Base-by-base conservation (phyloP, 148 eudicot species). In the Bassia scoparia region DNA sequence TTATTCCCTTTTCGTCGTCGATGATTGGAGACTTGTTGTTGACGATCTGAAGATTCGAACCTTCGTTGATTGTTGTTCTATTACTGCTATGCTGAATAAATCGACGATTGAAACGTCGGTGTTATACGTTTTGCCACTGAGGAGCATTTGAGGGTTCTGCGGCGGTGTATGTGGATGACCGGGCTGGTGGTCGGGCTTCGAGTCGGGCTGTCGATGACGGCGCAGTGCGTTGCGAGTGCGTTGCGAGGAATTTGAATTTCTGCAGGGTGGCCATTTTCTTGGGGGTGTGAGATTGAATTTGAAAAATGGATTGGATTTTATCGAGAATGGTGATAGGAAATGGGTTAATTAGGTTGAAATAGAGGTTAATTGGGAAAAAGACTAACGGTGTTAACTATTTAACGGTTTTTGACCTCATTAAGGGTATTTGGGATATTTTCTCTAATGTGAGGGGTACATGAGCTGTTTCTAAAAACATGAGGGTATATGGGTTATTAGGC, bases 141-240 rank as follows among this genome's bases (percentile, higher is more conserved):
- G 93, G 26, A 94, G 81, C 98, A 94, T 3, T 97, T 87, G 59
- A 94, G 97, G 41, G 97, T 91, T 74, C 81, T 91, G 20, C 98
- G n/a, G 56, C 98, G 97, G 85, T 97, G 98, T 85, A 94, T 93
- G 76, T 89, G 97, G 67, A 94, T 79, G 23, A 91, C 89, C 0
- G 98, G 98, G 60, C 97, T 91, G 3, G 95, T 68, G 0, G 97
- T 82, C 1, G 98, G 97, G 76, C 91, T 88, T 4, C 90, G 85
- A 0, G 88, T 76, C 0, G 98, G 98, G 79, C 93, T 89, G 3
- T 85, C 86, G 34, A 90, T 78, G 1, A 87, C 85, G 4, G 96
- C 85, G 79, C 98, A 94, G 44, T 89, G 98, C 0, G 93, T 87
- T n/a, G n/a, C n/a, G n/a, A n/a, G n/a, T n/a, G n/a, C n/a, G n/a